Evolutionary conservation across 768 basidiomycete genomes (phyloP).

Genomic region (Leucogyrophana mollusca): DNA sequence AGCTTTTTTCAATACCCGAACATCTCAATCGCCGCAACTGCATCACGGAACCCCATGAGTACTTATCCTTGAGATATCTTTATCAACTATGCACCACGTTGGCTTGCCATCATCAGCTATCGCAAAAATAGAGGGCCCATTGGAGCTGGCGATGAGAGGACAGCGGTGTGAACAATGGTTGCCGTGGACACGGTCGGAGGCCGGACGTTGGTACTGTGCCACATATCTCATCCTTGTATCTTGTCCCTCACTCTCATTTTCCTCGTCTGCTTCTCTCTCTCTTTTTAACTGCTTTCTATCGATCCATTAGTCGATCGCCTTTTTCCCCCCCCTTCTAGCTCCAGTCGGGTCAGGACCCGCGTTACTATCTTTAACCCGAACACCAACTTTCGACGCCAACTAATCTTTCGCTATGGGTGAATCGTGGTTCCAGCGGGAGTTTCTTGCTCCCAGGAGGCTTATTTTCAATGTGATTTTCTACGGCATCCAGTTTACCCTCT

Average conservation of each 20-base stretch:
- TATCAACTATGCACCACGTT: no score
- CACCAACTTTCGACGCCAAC: background rate
- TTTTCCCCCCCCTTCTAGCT: slow-evolving; percentile 1
- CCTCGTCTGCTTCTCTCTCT: background rate
- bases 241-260: slow-evolving; percentile 1
- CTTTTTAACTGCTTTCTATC: background rate
- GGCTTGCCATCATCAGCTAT: no score
- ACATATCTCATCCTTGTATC: background rate
- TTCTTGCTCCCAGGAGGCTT: slow-evolving; percentile 61
- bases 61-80: no score
- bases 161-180: slow-evolving; percentile 4
- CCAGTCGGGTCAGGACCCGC: slow-evolving; percentile 2
- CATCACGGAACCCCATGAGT: no score
- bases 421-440: slow-evolving; percentile 73
- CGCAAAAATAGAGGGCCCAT: background rate
- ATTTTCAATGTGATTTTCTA: slow-evolving; percentile 80
- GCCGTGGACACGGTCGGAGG: slow-evolving; percentile 5
- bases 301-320: background rate
- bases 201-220: background rate
- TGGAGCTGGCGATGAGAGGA: background rate
- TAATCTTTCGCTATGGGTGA: slow-evolving; percentile 49
- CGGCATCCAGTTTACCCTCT: slow-evolving; percentile 69
- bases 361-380: slow-evolving; percentile 2
- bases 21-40: no score
- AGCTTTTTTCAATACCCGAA: no score